Base-by-base conservation (phyloP, 202 grass and related monocot species). In the Setaria viridis region DNA sequence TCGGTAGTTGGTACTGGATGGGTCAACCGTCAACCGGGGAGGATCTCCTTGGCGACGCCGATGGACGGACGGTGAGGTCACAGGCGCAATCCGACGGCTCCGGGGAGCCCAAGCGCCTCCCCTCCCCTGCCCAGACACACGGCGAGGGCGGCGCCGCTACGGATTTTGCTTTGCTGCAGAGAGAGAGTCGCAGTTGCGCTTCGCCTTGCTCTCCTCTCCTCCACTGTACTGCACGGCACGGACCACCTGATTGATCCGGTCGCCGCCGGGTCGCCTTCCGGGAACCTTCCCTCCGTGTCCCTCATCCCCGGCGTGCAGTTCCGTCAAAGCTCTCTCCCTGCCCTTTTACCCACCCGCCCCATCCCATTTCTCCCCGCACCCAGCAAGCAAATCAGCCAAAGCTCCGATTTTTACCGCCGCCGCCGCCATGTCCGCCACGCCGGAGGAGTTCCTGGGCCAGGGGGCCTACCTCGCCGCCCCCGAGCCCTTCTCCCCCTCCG, bases 401-500 rank as follows among this genome's bases (percentile, higher is more conserved):
- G 20, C 34, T 71, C 13, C n/a, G 7, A 4, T 29, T 25, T 58
- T 32, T 13, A 8, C 43, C 42, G 5, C 41, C 34, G 33, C 16
- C 29, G 43, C 6, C 56, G 20, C n/a, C 68, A 89, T 90, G 79
- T 85, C 82, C 13, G 82, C 91, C 53, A 70, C 87, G 70, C 86
- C 76, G 21, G 74, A 83, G 47, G 88, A 84, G 2, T 86, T 81
- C 77, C 73, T 86, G 21, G 29, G 56, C 0, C 84, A 67, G 21
- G 65, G 34, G n/a, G 13, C 21, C 53, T 77, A 43, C 64, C 73
- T 64, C 16, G 54, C 64, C 14, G 25, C 74, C 1, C 81, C 77
- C 4, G 84, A 90, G 59, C 80, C 85, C 20, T 41, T 82, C 88
- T 90, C 86, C 45, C 87, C 76, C 29, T 85, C 82, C 11, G 71